Evolutionary conservation across 2,329 filamentous ascomycete species (phyloP).

Genomic region (Dothistroma pini): DNA sequence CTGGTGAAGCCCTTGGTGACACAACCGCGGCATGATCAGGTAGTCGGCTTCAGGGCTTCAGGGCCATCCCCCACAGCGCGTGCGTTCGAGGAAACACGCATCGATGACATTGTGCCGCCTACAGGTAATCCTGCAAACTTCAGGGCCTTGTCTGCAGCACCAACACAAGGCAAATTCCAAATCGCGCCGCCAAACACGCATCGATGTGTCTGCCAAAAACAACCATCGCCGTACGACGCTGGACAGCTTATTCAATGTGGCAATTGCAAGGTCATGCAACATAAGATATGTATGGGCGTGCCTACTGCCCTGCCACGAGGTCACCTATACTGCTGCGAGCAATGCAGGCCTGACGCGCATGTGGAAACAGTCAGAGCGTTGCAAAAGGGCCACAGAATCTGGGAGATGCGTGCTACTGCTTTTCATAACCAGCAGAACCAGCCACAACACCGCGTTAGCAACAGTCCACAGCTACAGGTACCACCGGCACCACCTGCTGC

Average conservation of each 20-base stretch:
- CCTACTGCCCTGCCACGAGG: not conserved
- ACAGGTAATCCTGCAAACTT: not conserved
- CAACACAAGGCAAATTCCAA: conserved; percentile 1
- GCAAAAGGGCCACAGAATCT: not conserved
- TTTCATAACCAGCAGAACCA: not conserved
- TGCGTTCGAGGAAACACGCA: not conserved
- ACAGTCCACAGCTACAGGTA: not conserved
- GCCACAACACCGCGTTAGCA: not conserved
- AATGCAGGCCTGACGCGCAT: conserved; percentile 1
- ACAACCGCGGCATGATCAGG: not conserved
- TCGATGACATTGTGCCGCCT: not conserved
- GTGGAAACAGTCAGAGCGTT: conserved; percentile 1
- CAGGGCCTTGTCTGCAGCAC: not conserved
- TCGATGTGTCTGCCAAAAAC: not conserved
- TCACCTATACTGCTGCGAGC: conserved; percentile 3
- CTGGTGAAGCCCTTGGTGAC: not conserved
- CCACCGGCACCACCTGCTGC: not conserved
- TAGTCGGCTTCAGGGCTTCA: not conserved
- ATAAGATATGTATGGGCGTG: conserved; percentile 5
- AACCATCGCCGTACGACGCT: not conserved
- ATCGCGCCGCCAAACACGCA: not conserved
- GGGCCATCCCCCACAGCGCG: not conserved
- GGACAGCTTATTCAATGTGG: conserved; percentile 1
- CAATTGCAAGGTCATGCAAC: conserved; percentile 5
- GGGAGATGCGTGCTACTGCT: not conserved